These are phyloP conservation scores for Brassica incana DNA, from an alignment of 345 rosid species.

Conservation along the genomic window DNA sequence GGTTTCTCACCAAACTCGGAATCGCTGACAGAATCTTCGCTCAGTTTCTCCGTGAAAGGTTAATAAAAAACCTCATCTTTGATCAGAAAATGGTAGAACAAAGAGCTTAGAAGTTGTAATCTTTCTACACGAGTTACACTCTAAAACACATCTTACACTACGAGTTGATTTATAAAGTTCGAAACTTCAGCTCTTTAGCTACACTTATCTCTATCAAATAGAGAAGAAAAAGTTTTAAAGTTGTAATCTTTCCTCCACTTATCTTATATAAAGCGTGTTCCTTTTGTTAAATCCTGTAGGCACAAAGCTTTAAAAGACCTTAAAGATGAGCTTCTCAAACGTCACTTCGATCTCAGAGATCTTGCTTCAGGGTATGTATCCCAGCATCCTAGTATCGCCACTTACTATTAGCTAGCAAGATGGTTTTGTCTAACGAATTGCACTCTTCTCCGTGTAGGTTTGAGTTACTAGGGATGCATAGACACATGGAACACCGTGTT, in stretches of 20 bases:
- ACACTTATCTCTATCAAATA: neutral
- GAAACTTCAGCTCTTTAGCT: conserved; percentile 1
- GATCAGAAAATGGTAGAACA: neutral
- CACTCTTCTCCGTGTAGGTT: conserved; percentile 43
- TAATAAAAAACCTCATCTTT: neutral
- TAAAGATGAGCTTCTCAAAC: conserved; percentile 71
- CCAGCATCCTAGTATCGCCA: neutral
- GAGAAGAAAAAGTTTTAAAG: neutral
- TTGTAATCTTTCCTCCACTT: neutral
- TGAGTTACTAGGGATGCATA: conserved; percentile 82
- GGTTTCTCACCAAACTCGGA: conserved; percentile 59
- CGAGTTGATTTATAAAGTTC: neutral
- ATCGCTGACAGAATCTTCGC: conserved; percentile 76
- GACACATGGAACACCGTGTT: conserved; percentile 84
- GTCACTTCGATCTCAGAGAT: conserved; percentile 67
- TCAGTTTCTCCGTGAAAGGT: conserved; percentile 96
- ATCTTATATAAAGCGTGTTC: neutral
- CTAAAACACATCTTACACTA: neutral
- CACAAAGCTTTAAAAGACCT: conserved; percentile 83
- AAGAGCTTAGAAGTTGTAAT: neutral
- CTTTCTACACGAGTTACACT: neutral
- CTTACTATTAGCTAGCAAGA: conserved; percentile 1
- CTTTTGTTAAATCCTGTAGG: conserved; percentile 47
- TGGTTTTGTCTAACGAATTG: neutral
- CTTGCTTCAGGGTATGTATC: conserved; percentile 74